Conservation (phyloP, 129 eudicot species). For the Apium graveolens region DNA sequence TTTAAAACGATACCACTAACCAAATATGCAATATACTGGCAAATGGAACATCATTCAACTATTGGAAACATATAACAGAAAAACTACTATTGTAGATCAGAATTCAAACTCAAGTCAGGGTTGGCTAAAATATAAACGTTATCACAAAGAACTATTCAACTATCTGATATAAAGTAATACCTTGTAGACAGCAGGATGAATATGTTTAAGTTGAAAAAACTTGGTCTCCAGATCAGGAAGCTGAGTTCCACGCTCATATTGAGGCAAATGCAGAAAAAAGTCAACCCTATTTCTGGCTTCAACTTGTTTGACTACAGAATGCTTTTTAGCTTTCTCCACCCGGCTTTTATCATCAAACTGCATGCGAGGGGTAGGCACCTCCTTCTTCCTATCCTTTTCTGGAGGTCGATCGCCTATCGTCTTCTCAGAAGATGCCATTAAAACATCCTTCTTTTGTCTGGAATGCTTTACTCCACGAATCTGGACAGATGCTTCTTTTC, state of each 20-base stretch:
- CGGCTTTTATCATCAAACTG: constrained; percentile 86
- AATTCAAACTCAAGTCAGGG: neutral
- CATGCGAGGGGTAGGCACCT: constrained; percentile 80
- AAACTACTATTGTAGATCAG: neutral
- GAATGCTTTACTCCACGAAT: constrained; percentile 32
- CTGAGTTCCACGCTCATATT: constrained; percentile 75
- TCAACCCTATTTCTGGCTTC: constrained; percentile 85
- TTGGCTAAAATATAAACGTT: neutral
- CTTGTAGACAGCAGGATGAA: constrained; percentile 94
- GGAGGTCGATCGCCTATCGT: constrained; percentile 54
- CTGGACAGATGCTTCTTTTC: constrained; percentile 17
- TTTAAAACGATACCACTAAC: neutral
- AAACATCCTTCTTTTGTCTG: constrained; percentile 46
- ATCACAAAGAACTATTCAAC: neutral
- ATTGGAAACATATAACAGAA: neutral
- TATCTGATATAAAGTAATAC: constrained; percentile 25
- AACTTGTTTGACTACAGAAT: constrained; percentile 63
- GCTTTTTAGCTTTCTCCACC: constrained; percentile 89
- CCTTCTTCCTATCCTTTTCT: constrained; percentile 84
- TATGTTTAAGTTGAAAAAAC: constrained; percentile 63
- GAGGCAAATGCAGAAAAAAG: constrained; percentile 82
- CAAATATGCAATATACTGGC: neutral
- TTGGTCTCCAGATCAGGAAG: constrained; percentile 65
- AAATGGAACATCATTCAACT: neutral
- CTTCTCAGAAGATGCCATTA: constrained; percentile 45